Evolutionary conservation across 805 yeast genomes (phyloP), one percentile per base, ranked within the genome.

Genomic region (Candida loeiensis): DNA sequence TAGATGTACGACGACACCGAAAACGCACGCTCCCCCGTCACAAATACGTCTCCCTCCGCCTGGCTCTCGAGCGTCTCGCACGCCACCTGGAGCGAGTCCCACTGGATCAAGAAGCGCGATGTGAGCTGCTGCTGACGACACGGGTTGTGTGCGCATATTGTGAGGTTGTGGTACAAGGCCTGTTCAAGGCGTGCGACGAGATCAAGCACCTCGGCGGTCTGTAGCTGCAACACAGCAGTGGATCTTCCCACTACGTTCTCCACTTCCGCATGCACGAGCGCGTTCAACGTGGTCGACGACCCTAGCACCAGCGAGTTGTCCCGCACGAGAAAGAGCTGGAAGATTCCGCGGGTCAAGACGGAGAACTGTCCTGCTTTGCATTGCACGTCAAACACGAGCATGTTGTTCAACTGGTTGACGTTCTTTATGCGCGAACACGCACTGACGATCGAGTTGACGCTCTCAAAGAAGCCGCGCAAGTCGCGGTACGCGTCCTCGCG

Each of bases 31-130:
- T 59, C 65, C 5, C 56, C 58, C 4, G 37, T 39, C 2, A 20
- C 12, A 7, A 67, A 41, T 28, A 50, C 51, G 16, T 69, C 70
- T n/a, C 70, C 71, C 28, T 73, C 50, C 16, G 63, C 62, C 44
- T 59, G 65, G 4, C 55, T 51, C 4, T 88, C 97, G 26, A 80
- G 66, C 4, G 66, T 60, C 51, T 87, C 95, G 39, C 84, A 72
- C 29, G 73, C 73, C 7, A 85, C 93, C 53, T 91, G 97, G 22
- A 86, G 63, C 2, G 88, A 73, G 59, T 91, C 97, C 84, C 91
- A 86, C 48, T 34, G 73, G 51, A 40, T 79, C 53, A 52, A 74
- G 66, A 53, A 80, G 67, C 46, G 80, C 65, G 51, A 82, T 63
- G 46, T 52, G 34, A 83, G 76, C 56, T 87, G 96, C 46, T 96